Conservation (phyloP, 106 monocot genomes). For the Dactylorhiza incarnata region DNA sequence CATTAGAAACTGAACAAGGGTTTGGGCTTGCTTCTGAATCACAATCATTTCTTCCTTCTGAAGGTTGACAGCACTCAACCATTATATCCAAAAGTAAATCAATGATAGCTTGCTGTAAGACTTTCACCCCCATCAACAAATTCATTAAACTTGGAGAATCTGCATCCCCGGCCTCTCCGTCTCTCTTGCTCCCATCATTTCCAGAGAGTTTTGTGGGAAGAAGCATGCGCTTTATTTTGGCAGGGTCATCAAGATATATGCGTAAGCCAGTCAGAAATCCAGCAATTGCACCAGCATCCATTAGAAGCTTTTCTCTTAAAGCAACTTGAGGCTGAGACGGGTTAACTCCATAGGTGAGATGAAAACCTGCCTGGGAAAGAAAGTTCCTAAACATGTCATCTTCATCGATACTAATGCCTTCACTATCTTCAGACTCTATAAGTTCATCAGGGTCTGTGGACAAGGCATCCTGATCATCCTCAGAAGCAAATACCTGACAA, state of each 20-base stretch:
- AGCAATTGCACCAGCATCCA: conserved; percentile 87
- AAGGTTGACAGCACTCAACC: conserved; percentile 95
- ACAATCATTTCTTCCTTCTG: conserved; percentile 36
- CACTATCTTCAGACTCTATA: conserved; percentile 86
- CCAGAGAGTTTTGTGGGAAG: conserved; percentile 73
- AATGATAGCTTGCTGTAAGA: conserved; percentile 84
- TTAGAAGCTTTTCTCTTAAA: conserved; percentile 83
- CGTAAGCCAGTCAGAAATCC: conserved; percentile 75
- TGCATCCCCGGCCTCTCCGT: conserved; percentile 36
- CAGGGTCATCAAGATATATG: conserved; percentile 83
- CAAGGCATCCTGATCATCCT: conserved; percentile 85
- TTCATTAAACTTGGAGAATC: conserved; percentile 77
- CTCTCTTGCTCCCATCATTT: conserved; percentile 42
- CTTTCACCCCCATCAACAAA: conserved; percentile 84
- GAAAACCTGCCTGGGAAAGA: conserved; percentile 82
- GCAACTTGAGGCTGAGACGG: conserved; percentile 70
- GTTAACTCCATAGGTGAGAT: conserved; percentile 72
- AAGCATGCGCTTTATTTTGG: conserved; percentile 85
- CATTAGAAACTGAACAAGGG: conserved; percentile 33
- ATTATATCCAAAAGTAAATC: conserved; percentile 94
- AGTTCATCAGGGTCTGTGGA: conserved; percentile 90
- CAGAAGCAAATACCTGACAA: conserved; percentile 80
- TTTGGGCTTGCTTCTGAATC: conserved; percentile 40
- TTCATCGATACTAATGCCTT: conserved; percentile 72
- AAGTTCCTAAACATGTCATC: conserved; percentile 84